Conservation (phyloP, 176 grass and related monocot genomes). For the Zizania latifolia region DNA sequence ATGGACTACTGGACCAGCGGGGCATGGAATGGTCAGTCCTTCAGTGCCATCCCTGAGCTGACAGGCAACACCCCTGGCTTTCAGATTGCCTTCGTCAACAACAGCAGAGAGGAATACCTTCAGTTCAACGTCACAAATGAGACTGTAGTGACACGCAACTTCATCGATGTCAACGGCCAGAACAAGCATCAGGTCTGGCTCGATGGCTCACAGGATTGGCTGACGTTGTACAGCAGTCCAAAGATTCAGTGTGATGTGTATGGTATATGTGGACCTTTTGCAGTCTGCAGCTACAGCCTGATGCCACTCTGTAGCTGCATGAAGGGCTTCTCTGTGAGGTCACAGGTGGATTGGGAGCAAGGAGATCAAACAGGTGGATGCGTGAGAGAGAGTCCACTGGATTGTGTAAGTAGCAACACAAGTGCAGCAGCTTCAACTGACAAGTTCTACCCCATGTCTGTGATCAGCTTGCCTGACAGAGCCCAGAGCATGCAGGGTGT, state of each 20-base stretch:
- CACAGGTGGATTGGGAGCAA: conserved; percentile 23
- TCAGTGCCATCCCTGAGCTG: conserved; percentile 33
- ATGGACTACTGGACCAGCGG: conserved; percentile 22
- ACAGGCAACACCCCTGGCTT: not conserved
- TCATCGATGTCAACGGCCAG: conserved; percentile 26
- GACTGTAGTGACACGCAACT: conserved; percentile 10
- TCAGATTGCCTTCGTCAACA: conserved; percentile 16
- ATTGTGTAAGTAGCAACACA: conserved; percentile 14
- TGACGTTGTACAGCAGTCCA: conserved; percentile 19
- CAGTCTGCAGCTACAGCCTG: not conserved
- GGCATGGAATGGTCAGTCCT: conserved; percentile 21
- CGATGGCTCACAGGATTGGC: not conserved
- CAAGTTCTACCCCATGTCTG: conserved; percentile 18
- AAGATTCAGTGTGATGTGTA: conserved; percentile 30
- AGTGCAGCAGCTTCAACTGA: not conserved
- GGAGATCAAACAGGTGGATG: conserved; percentile 31
- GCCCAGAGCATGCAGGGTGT: not conserved
- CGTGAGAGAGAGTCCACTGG: conserved; percentile 4
- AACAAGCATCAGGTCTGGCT: conserved; percentile 34
- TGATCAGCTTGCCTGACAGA: conserved; percentile 14
- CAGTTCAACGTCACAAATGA: conserved; percentile 13
- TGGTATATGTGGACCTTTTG: conserved; percentile 16
- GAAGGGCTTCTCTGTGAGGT: conserved; percentile 27
- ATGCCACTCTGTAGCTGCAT: conserved; percentile 23
- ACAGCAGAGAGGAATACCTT: conserved; percentile 14